Conservation (phyloP, 2,329 filamentous ascomycete genomes). For the Dothiorella sarmentorum region DNA sequence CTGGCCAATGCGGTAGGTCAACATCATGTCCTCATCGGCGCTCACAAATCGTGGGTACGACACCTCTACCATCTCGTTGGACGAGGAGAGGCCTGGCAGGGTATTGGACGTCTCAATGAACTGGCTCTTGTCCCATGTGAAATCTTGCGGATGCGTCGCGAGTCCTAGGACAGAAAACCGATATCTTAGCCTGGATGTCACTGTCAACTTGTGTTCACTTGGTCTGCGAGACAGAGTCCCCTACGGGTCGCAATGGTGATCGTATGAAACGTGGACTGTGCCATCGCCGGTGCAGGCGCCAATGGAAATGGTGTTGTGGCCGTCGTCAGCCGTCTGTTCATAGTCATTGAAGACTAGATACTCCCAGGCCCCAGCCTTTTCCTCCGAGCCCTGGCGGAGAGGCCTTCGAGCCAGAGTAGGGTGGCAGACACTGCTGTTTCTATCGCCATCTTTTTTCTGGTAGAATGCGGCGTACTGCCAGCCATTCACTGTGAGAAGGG, state of each 20-base stretch:
- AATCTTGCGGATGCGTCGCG: neutral
- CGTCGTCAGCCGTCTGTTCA: slow-evolving; percentile 49
- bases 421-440: slow-evolving; percentile 33
- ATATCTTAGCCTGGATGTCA: neutral
- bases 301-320: slow-evolving; percentile 53
- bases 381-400: slow-evolving; percentile 34
- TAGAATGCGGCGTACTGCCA: slow-evolving; percentile 53
- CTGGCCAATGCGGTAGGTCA: slow-evolving; percentile 51
- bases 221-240: neutral
- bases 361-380: slow-evolving; percentile 38
- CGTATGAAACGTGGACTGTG: slow-evolving; percentile 53
- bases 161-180: neutral
- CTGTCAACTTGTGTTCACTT: neutral
- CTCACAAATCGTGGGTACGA: slow-evolving; percentile 51
- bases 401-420: slow-evolving; percentile 47
- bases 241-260: slow-evolving; percentile 40
- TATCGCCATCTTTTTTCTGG: slow-evolving; percentile 25
- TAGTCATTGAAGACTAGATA: slow-evolving; percentile 50
- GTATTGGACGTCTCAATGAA: neutral
- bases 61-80: slow-evolving; percentile 24
- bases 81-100: neutral
- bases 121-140: neutral
- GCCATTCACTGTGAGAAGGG: slow-evolving; percentile 45
- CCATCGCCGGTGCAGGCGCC: slow-evolving; percentile 50
- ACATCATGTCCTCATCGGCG: slow-evolving; percentile 41